phyloP scores from a whole-genome alignment of 768 basidiomycete species.

The Phaffia australis region DNA sequence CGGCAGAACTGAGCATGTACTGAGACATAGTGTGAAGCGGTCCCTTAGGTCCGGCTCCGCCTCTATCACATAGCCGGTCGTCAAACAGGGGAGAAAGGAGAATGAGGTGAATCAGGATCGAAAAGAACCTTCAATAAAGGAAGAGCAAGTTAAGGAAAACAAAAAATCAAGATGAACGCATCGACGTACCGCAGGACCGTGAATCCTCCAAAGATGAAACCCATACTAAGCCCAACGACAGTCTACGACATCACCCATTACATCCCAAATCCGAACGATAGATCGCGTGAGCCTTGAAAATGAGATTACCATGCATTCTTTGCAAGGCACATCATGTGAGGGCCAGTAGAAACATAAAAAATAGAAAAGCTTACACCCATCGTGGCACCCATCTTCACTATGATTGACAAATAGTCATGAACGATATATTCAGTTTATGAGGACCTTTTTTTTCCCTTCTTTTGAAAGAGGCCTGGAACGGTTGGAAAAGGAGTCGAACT shows the following conservation, averaged over 20 bases:
- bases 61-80: constrained; percentile 42
- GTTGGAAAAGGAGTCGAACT: background rate
- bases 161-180: constrained; percentile 7
- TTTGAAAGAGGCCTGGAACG: no score
- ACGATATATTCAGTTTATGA: background rate
- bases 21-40: constrained; percentile 82
- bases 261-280: no score
- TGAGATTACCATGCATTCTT: no score
- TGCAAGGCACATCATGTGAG: background rate
- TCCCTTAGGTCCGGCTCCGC: constrained; percentile 84
- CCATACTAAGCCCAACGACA: constrained; percentile 80
- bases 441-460: no score
- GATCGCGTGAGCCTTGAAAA: no score
- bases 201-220: constrained; percentile 92
- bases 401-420: background rate
- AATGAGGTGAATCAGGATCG: constrained; percentile 3
- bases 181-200: constrained; percentile 70
- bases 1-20: constrained; percentile 83
- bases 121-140: background rate
- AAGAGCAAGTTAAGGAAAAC: background rate
- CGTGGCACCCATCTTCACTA: constrained; percentile 22
- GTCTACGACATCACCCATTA: background rate
- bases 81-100: constrained; percentile 4
- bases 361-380: constrained; percentile 14
- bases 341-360: background rate